A percentile compares a stretch with the other conserved stretches of the same genome.
Conservation (phyloP, 257 asterid species). For the Craterostigma plantagineum region DNA sequence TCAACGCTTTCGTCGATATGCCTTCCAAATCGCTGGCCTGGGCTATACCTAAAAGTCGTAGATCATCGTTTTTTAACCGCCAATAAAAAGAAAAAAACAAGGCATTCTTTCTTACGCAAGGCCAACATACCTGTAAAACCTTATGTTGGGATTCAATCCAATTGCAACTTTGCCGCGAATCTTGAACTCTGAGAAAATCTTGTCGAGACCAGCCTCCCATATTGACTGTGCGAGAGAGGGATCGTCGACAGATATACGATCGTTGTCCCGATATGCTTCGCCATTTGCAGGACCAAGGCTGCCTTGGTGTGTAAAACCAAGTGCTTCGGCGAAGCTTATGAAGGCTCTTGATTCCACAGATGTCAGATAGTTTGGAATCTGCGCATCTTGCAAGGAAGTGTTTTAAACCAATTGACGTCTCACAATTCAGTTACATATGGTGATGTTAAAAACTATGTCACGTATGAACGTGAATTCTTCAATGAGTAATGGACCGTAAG, state of each 20-base stretch:
- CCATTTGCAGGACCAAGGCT: slow-evolving; percentile 83
- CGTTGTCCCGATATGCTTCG: slow-evolving; percentile 91
- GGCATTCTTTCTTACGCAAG: not conserved
- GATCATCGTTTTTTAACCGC: not conserved
- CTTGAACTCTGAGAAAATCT: slow-evolving; percentile 40
- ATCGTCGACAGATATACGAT: slow-evolving; percentile 56
- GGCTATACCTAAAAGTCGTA: slow-evolving; percentile 34
- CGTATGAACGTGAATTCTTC: not conserved
- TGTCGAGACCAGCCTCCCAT: slow-evolving; percentile 70
- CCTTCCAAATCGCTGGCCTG: slow-evolving; percentile 78
- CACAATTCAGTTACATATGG: too few species aligned
- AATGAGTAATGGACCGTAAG: too few species aligned
- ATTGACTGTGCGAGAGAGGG: slow-evolving; percentile 59
- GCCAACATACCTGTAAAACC: slow-evolving; percentile 61
- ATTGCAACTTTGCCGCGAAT: slow-evolving; percentile 75
- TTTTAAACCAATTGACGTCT: slow-evolving; percentile 3
- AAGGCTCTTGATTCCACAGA: slow-evolving; percentile 73
- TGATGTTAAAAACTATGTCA: not conserved
- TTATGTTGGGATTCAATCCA: slow-evolving; percentile 69
- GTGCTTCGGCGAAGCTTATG: slow-evolving; percentile 49
- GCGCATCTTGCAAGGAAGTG: slow-evolving; percentile 16
- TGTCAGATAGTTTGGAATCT: slow-evolving; percentile 59
- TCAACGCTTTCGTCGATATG: slow-evolving; percentile 85
- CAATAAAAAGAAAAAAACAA: slow-evolving; percentile 2
- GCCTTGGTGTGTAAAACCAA: slow-evolving; percentile 91